phyloP scores from a whole-genome alignment of 2,329 filamentous ascomycete genomes.

The Ambrosiella cleistominuta region DNA sequence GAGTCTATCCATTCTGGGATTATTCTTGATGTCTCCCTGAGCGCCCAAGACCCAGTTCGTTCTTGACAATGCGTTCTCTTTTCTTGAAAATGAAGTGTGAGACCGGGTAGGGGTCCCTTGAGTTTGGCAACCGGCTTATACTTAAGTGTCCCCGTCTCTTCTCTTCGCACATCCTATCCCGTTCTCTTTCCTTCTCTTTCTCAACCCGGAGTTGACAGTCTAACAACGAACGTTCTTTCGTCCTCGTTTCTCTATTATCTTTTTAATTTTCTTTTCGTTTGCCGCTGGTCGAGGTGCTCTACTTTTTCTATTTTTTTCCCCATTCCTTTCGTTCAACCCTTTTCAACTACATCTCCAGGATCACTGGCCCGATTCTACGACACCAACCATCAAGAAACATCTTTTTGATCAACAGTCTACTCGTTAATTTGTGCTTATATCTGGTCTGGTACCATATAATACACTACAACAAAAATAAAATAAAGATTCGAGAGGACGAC shows the following conservation, averaged over 20 bases:
- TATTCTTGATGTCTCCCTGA: background rate
- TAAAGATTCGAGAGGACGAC: background rate
- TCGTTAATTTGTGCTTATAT: conserved; percentile 19
- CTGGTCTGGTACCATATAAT: conserved; percentile 33
- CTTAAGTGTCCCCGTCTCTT: conserved; percentile 9
- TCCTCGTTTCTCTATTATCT: conserved; percentile 7
- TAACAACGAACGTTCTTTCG: conserved; percentile 11
- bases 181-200: conserved; percentile 7
- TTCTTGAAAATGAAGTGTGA: background rate
- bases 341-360: background rate
- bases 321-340: conserved; percentile 1
- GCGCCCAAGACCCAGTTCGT: background rate
- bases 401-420: conserved; percentile 12
- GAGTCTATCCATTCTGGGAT: background rate
- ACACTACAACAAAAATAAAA: conserved; percentile 14
- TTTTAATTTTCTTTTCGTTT: conserved; percentile 11
- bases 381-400: background rate
- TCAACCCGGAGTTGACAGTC: conserved; percentile 11
- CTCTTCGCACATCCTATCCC: conserved; percentile 2
- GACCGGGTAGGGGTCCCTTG: background rate
- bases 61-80: conserved; percentile 1
- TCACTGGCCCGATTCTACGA: too few species aligned
- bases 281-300: conserved; percentile 13
- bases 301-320: conserved; percentile 7
- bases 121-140: background rate